These are phyloP conservation scores for Arthrobotrys pseudoclavata DNA, from an alignment of 2,329 filamentous ascomycete species.

Conservation along the genomic window DNA sequence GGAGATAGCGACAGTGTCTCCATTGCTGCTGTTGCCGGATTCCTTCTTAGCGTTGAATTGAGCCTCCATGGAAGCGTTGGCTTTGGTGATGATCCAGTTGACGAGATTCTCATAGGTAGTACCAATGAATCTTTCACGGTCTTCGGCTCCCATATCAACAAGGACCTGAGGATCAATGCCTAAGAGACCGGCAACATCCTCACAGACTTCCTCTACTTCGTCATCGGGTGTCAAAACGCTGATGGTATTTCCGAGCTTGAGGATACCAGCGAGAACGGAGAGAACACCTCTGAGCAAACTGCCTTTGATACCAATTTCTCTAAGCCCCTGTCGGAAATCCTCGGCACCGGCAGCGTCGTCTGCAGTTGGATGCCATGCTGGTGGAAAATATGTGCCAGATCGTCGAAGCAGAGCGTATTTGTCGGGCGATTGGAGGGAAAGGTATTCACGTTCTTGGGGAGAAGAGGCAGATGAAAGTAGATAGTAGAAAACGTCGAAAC, in stretches of 20 bases:
- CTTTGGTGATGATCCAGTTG: constrained; percentile 91
- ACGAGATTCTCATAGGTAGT: constrained; percentile 94
- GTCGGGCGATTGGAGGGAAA: constrained; percentile 82
- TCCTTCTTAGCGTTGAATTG: constrained; percentile 79
- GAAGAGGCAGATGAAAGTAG: constrained; percentile 92
- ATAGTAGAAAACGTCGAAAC: constrained; percentile 98
- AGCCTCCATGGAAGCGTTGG: constrained; percentile 83
- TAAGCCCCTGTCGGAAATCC: constrained; percentile 88
- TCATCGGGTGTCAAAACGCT: constrained; percentile 89
- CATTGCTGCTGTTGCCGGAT: constrained; percentile 77
- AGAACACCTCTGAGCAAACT: constrained; percentile 84
- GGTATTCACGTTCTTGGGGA: constrained; percentile 86
- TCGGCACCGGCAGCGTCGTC: constrained; percentile 94
- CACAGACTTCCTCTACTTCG: constrained; percentile 84
- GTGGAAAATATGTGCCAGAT: constrained; percentile 87
- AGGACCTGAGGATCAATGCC: constrained; percentile 89
- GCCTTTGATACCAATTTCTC: constrained; percentile 94
- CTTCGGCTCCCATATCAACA: constrained; percentile 81
- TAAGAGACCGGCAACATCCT: constrained; percentile 88
- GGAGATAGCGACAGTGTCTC: constrained; percentile 89
- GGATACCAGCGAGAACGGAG: constrained; percentile 83
- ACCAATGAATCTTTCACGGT: constrained; percentile 83
- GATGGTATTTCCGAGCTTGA: constrained; percentile 92
- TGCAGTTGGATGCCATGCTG: constrained; percentile 88
- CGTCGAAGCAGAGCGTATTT: constrained; percentile 83